Evolutionary conservation across 805 yeast genomes (phyloP).

Genomic region (Nakazawaea ishiwadae): DNA sequence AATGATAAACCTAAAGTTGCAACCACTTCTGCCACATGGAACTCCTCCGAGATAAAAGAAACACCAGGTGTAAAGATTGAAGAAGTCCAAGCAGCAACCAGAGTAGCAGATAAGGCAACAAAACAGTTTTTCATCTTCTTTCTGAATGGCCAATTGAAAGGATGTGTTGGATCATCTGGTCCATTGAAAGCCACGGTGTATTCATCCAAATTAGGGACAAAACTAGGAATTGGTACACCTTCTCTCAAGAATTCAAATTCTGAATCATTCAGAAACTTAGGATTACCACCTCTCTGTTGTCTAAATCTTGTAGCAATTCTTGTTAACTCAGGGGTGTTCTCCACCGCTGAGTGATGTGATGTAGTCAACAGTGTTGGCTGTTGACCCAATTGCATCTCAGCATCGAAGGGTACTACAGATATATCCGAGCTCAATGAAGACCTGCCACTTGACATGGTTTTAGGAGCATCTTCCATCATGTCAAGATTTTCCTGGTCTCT

Average conservation of each 20-base stretch:
- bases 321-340: too few relatives aligned
- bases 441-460: too few relatives aligned
- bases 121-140: constrained; percentile 29
- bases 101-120: constrained; percentile 35
- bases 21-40: constrained; percentile 58
- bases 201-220: not conserved
- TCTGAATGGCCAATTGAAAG: constrained; percentile 59
- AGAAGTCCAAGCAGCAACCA: constrained; percentile 65
- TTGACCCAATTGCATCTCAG: too few relatives aligned
- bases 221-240: not conserved
- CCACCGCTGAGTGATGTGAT: too few relatives aligned
- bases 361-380: too few relatives aligned
- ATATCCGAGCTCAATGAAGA: too few relatives aligned
- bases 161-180: constrained; percentile 71
- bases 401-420: too few relatives aligned
- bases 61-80: constrained; percentile 70
- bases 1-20: constrained; percentile 72
- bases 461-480: too few relatives aligned
- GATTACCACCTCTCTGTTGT: too few relatives aligned
- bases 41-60: constrained; percentile 41
- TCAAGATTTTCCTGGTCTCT: too few relatives aligned
- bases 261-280: too few relatives aligned
- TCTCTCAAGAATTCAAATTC: not conserved
- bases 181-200: constrained; percentile 76
- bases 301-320: too few relatives aligned